phyloP scores from a whole-genome alignment of 208 protist genomes.

The Phytomonas sp. region DNA sequence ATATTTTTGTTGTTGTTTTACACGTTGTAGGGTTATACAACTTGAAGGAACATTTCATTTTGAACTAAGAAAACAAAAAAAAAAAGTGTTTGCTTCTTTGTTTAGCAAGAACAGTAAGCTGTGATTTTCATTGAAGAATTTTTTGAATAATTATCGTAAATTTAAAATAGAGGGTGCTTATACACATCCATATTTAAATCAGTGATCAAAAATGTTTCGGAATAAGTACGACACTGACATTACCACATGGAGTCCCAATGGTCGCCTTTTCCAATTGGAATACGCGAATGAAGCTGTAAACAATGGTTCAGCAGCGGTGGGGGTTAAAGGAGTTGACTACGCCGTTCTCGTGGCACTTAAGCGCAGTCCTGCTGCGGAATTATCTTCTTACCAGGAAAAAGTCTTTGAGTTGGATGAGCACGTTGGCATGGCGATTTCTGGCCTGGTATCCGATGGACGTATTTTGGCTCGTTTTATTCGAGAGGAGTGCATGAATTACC shows the following conservation, averaged over 20 bases:
- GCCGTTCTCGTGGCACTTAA: slow-evolving; percentile 95
- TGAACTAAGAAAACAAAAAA: not conserved
- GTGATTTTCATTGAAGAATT: not conserved
- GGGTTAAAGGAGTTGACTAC: slow-evolving; percentile 92
- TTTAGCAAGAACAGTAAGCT: slow-evolving; percentile 2
- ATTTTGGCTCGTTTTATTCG: slow-evolving; percentile 92
- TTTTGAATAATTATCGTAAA: not conserved
- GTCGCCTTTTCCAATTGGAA: slow-evolving; percentile 97
- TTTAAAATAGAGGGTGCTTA: not conserved
- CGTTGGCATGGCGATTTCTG: slow-evolving; percentile 97
- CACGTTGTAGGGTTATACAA: not conserved
- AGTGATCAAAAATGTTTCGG: slow-evolving; percentile 52
- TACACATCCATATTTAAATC: not conserved
- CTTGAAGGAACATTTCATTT: not conserved
- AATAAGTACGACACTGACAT: slow-evolving; percentile 98
- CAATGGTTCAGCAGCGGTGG: slow-evolving; percentile 96
- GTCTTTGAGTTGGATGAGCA: slow-evolving; percentile 97
- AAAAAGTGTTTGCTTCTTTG: not conserved
- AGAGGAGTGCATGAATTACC: slow-evolving; percentile 96
- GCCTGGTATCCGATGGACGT: slow-evolving; percentile 96
- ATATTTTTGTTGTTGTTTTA: not conserved
- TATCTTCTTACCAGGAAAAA: slow-evolving; percentile 98
- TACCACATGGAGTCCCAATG: slow-evolving; percentile 97
- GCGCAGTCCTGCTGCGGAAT: slow-evolving; percentile 86
- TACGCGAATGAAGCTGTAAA: slow-evolving; percentile 99